These are phyloP conservation scores for Rossbeevera mucosa DNA, from an alignment of 768 basidiomycete species.

Conservation along the genomic window DNA sequence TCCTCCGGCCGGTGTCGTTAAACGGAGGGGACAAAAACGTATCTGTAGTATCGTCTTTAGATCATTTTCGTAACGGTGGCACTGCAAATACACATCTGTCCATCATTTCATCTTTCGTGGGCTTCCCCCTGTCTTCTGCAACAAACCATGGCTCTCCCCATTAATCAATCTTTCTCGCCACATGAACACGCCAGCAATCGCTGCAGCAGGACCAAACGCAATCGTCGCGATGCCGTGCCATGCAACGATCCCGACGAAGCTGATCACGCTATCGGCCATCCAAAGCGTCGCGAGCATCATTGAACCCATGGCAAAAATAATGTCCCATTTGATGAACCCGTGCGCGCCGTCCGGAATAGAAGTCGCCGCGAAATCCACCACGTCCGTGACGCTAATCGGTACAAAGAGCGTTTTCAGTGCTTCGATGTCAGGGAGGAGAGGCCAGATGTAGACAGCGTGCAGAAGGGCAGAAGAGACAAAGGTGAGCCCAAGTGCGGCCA, in stretches of 20 bases:
- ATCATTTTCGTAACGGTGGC: not conserved
- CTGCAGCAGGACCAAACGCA: slow-evolving; percentile 48
- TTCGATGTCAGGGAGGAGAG: slow-evolving; percentile 3
- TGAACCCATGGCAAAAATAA: slow-evolving; percentile 36
- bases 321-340: slow-evolving; percentile 53
- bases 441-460: slow-evolving; percentile 26
- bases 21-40: not conserved
- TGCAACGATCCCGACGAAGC: slow-evolving; percentile 32
- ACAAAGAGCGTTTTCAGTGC: slow-evolving; percentile 11
- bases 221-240: slow-evolving; percentile 44
- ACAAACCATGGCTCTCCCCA: not conserved
- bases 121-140: not conserved
- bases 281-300: slow-evolving; percentile 45
- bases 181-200: slow-evolving; percentile 42
- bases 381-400: slow-evolving; percentile 2
- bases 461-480: slow-evolving; percentile 21
- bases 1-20: not conserved
- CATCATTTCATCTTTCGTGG: slow-evolving; percentile 3
- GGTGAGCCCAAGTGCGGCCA: slow-evolving; percentile 12
- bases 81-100: too few species aligned
- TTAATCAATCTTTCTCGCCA: slow-evolving; percentile 44
- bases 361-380: not conserved
- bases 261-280: slow-evolving; percentile 36
- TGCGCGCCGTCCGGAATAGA: slow-evolving; percentile 12
- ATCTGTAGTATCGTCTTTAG: not conserved